Evolutionary conservation across 2,329 filamentous ascomycete genomes (phyloP).

Genomic region (Emmonsiellopsis sp.): DNA sequence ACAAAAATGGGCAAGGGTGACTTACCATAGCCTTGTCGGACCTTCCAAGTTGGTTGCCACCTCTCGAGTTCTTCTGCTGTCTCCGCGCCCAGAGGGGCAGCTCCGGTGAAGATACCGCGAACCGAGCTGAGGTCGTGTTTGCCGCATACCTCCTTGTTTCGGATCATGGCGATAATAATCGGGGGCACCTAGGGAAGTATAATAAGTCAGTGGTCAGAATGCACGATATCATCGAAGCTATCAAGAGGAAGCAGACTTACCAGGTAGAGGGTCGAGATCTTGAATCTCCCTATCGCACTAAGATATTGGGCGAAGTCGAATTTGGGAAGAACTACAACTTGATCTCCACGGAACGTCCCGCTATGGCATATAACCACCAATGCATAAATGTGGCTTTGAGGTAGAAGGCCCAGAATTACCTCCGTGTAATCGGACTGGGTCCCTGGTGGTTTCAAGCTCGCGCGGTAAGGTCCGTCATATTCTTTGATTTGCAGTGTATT

Average conservation of each 20-base stretch:
- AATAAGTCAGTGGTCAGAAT: not conserved
- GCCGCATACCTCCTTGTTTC: constrained; percentile 49
- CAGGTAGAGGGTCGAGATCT: constrained; percentile 57
- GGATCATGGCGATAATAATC: constrained; percentile 68
- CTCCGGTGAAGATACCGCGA: constrained; percentile 58
- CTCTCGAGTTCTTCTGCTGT: constrained; percentile 55
- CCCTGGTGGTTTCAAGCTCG: constrained; percentile 20
- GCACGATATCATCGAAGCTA: not conserved
- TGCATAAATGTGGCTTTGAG: constrained; percentile 74
- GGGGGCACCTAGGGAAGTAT: constrained; percentile 54
- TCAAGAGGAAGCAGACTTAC: constrained; percentile 34
- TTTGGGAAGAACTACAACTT: constrained; percentile 59
- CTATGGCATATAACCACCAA: constrained; percentile 61
- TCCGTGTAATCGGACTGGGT: constrained; percentile 43
- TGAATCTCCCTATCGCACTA: constrained; percentile 55
- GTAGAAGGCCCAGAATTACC: constrained; percentile 58
- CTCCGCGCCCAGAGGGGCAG: constrained; percentile 67
- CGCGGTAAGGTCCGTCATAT: constrained; percentile 37
- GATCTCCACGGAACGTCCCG: constrained; percentile 61
- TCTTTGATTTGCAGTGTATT: constrained; percentile 57
- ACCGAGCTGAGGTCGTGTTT: constrained; percentile 67
- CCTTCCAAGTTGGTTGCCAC: constrained; percentile 53
- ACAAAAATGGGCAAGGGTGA: not conserved
- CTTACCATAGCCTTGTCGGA: constrained; percentile 63
- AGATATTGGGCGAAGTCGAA: constrained; percentile 64